Evolutionary conservation across 352 stramenopile genomes (phyloP), one percentile per base, ranked within the genome.

Genomic region (Phytophthora idaei): DNA sequence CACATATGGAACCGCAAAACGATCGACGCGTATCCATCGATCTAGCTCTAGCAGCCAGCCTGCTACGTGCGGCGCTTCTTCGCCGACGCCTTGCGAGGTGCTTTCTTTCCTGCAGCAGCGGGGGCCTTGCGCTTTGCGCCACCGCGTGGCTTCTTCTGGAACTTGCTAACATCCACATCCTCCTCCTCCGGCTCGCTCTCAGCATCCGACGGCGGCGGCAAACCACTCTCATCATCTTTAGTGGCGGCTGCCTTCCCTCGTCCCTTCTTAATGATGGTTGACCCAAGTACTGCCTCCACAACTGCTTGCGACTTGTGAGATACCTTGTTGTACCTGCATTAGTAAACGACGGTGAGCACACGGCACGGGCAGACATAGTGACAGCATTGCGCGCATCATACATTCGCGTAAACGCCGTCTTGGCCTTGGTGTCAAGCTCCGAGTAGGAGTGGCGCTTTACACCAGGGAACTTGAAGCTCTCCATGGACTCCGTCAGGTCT

Each of bases 401-500:
- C 71, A 90, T 73, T 58, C 93, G 83, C 2, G 97, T 99, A 74
- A 99, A 98, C 14, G 90, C 85, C 2, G 94, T 88, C 75, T 99
- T 99, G 25, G 87, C 78, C 64, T 97, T 96, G 2, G 86, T 85
- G 49, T 97, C 85, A 17, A 97, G 78, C 45, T 94, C 76, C 1
- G 62, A 64, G 72, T 93, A 93, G 46, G 83, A 87, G 49, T 94
- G 77, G 27, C 84, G 81, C 62, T 90, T 90, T 51, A 94, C 67
- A 34, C 83, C 85, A 6, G 80, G 79, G 56, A 97, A 81, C 67
- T 92, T 90, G 70, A 96, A 93, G 68, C 79, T 90, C 64, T 98
- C 92, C 78, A 99, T 93, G 17, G 95, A 98, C 73, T 99, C 98
- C 10, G 98, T 97, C 21, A 99, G 66, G 73, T 99, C 97, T 71